Conservation (phyloP, 2,329 filamentous ascomycete species). For the Cadophora malorum region DNA sequence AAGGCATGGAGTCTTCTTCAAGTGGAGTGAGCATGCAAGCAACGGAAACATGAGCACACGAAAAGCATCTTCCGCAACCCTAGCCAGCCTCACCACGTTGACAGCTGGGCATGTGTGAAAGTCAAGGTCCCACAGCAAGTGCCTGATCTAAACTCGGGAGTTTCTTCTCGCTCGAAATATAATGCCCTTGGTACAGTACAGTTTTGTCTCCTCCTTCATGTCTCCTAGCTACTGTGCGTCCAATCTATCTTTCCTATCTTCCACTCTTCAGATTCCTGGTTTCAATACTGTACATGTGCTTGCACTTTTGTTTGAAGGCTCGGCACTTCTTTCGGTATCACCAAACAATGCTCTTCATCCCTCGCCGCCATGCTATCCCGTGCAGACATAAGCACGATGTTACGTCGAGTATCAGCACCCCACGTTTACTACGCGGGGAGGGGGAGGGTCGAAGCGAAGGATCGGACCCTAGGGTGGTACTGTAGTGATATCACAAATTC, state of each 20-base stretch:
- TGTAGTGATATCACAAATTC: neutral
- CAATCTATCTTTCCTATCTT: neutral
- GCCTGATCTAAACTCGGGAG: neutral
- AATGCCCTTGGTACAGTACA: no score
- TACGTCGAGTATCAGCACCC: neutral
- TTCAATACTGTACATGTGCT: neutral
- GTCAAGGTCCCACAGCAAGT: neutral
- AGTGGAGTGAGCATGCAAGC: neutral
- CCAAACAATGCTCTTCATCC: neutral
- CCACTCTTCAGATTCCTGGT: neutral
- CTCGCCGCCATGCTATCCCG: neutral
- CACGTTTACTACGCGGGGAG: neutral
- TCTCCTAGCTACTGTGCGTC: neutral
- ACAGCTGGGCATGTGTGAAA: neutral
- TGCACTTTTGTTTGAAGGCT: neutral
- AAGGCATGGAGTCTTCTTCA: neutral
- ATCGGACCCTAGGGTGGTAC: neutral
- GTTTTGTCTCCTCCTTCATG: neutral
- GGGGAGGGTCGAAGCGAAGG: neutral
- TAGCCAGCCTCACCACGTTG: conserved; percentile 1
- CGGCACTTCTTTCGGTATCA: neutral
- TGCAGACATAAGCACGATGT: neutral
- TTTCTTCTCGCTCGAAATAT: neutral
- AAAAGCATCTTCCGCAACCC: conserved; percentile 12
- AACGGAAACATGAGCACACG: neutral